Base-by-base conservation (phyloP, 371 early-diverging fungal genomes). In the Blyttiomyces sp. region DNA sequence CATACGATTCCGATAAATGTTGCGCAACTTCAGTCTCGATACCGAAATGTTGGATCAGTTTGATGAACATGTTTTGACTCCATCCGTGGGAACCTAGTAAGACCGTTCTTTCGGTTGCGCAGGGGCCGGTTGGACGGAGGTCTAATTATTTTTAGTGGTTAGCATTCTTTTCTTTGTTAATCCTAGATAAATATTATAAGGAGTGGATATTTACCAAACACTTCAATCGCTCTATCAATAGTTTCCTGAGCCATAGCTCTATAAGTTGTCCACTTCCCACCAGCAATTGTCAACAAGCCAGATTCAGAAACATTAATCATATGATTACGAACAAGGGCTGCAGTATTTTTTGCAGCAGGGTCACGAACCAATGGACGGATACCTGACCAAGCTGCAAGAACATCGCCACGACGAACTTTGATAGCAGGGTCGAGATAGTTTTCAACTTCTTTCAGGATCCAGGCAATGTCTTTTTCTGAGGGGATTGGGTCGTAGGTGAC, bases 191-290 rank as follows among this genome's bases (percentile, higher is more conserved):
- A 49, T 9, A 28, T 43, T 44, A 53, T 33, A 33, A 27, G n/a
- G 48, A 44, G 42, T 28, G 57, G 33, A 16, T 11, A 26, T 54
- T 0, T 68, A 56, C 70, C 72, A 68, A 87, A 94, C 17, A 72
- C 78, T 56, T 86, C 71, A 34, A 98, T 85, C 16, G 98, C 98
- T 57, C 79, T 69, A 70, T 97, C 95, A 33, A 99, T 86, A 0
- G 98, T 92, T 66, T 99, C 97, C 68, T 95, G 85, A 26, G 99
- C 99, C 99, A 99, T 99, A 57, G 88, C 88, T 63, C 99, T 88
- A 77, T 94, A 99, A 1, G 98, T 99, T 1, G 99, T 99, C 99
- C 99, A 99, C 73, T 99, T 99, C 54, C 99, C 99, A 61, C 99
- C 99, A 19, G 99, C 92, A 69, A 99, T 90, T 5, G 99, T 96